A percentile compares a stretch with the other conserved stretches of the same genome.
phyloP scores from a whole-genome alignment of 768 basidiomycete genomes.

The Calocybe gangraenosa region DNA sequence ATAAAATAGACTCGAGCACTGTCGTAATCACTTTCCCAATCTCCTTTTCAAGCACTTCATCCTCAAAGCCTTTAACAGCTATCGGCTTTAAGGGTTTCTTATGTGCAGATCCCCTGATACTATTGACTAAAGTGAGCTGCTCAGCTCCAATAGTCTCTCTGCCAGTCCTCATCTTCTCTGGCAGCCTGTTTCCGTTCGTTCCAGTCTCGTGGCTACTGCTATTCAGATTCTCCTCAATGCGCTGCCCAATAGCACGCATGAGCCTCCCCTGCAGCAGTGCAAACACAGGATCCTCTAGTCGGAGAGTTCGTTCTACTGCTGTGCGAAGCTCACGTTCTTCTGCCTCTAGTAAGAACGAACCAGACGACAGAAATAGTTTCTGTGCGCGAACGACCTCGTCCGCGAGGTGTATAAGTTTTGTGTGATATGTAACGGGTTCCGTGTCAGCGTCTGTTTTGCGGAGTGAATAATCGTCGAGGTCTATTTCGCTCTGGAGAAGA shows the following conservation, averaged over 20 bases:
- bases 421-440: conserved; percentile 25
- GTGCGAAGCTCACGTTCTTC: conserved; percentile 53
- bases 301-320: conserved; percentile 61
- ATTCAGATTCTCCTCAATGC: conserved; percentile 1
- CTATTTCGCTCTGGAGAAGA: conserved; percentile 56
- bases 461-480: conserved; percentile 21
- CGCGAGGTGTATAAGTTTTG: conserved; percentile 64
- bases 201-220: background rate
- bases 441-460: background rate
- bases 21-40: conserved; percentile 36
- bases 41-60: conserved; percentile 45
- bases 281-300: conserved; percentile 63
- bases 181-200: conserved; percentile 15
- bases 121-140: background rate
- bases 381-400: conserved; percentile 68
- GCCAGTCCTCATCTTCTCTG: conserved; percentile 33
- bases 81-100: conserved; percentile 7
- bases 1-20: conserved; percentile 39
- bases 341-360: conserved; percentile 23
- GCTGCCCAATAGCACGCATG: conserved; percentile 32
- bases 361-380: conserved; percentile 19
- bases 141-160: conserved; percentile 11
- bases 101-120: background rate
- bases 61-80: conserved; percentile 64
- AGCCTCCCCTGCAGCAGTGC: conserved; percentile 57